Evolutionary conservation across 345 rosid species (phyloP).

Genomic region (Hypericum perforatum): DNA sequence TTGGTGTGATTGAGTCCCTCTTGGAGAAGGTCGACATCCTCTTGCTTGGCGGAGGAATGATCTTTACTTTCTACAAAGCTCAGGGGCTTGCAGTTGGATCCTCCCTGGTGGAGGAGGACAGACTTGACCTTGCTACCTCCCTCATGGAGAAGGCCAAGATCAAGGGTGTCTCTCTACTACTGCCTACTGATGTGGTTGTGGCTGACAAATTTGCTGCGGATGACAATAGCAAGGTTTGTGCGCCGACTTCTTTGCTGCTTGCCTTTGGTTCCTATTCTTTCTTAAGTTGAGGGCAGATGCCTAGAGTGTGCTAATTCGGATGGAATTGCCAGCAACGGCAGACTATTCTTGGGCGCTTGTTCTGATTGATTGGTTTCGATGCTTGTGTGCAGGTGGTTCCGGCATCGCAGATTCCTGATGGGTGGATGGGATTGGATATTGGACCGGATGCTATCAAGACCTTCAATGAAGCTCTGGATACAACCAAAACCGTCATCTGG

Average conservation of each 20-base stretch:
- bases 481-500: constrained; percentile 78
- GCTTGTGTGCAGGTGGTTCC: constrained; percentile 48
- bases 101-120: constrained; percentile 92
- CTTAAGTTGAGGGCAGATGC: too few species aligned
- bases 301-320: too few species aligned
- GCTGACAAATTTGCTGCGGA: constrained; percentile 91
- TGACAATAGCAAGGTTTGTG: constrained; percentile 74
- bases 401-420: constrained; percentile 71
- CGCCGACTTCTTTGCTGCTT: background rate
- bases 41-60: constrained; percentile 96
- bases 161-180: constrained; percentile 76
- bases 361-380: too few species aligned
- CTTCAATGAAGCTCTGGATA: constrained; percentile 56
- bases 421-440: constrained; percentile 94
- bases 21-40: constrained; percentile 73
- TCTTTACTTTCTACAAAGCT: constrained; percentile 95
- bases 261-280: background rate
- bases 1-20: constrained; percentile 89
- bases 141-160: constrained; percentile 84
- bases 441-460: constrained; percentile 78
- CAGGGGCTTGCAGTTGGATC: constrained; percentile 77
- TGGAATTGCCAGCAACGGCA: too few species aligned
- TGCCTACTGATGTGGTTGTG: constrained; percentile 78
- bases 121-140: constrained; percentile 70
- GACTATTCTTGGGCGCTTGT: too few species aligned